These are phyloP conservation scores for Bjerkandera adusta DNA, from an alignment of 1,284 basidiomycete species.

Conservation along the genomic window DNA sequence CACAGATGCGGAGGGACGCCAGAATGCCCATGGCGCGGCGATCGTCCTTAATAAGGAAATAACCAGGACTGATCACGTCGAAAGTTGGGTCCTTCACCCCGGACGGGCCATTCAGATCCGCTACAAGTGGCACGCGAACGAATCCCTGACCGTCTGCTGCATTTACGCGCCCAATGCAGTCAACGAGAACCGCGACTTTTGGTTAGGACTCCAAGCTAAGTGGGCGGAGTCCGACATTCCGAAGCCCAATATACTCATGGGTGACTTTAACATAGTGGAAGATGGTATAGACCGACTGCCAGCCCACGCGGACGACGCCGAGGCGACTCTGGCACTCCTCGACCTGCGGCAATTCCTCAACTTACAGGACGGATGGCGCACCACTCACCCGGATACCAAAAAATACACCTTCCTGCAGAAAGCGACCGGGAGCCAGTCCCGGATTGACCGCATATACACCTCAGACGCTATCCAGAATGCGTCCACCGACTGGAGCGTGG, in stretches of 20 bases:
- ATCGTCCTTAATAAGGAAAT: conserved; percentile 34
- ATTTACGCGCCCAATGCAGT: conserved; percentile 26
- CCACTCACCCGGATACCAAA: conserved; percentile 23
- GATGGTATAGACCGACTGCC: conserved; percentile 35
- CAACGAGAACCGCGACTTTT: conserved; percentile 20
- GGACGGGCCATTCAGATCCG: conserved; percentile 29
- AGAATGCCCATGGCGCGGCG: conserved; percentile 27
- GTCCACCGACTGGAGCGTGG: conserved; percentile 27
- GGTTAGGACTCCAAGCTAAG: conserved; percentile 14
- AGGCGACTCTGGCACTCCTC: conserved; percentile 14
- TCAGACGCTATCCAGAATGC: neutral
- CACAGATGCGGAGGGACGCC: conserved; percentile 3
- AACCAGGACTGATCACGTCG: conserved; percentile 10
- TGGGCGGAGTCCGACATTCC: conserved; percentile 7
- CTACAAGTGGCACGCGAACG: conserved; percentile 11
- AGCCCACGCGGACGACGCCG: conserved; percentile 18
- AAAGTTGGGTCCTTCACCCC: conserved; percentile 22
- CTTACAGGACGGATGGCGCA: conserved; percentile 36
- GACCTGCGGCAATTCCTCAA: conserved; percentile 21
- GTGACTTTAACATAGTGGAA: conserved; percentile 44
- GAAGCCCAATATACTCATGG: conserved; percentile 32
- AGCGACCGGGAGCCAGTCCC: conserved; percentile 21
- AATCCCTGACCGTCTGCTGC: conserved; percentile 14
- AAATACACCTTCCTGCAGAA: conserved; percentile 30
- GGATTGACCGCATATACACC: conserved; percentile 38